These are phyloP conservation scores for Glaciozyma martinii DNA, from an alignment of 768 basidiomycete genomes.

Conservation along the genomic window DNA sequence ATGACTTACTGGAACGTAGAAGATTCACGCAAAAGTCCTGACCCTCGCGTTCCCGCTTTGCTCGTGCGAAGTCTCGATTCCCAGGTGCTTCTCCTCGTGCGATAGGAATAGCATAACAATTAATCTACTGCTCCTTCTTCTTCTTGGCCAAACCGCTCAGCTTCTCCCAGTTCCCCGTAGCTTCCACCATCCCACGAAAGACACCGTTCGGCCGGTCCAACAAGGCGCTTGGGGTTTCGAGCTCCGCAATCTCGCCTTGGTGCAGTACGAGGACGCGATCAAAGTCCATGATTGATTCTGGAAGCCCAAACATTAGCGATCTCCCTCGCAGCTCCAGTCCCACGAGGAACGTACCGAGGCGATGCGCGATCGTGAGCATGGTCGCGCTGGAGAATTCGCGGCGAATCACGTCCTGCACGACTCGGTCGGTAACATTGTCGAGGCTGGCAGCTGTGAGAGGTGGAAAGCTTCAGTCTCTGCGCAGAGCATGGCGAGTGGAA, in stretches of 20 bases:
- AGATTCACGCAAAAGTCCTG: too few relatives aligned
- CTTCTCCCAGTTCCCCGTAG: constrained; percentile 17
- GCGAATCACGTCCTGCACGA: constrained; percentile 84
- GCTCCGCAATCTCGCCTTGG: constrained; percentile 29
- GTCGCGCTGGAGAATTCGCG: constrained; percentile 69
- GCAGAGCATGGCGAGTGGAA: too few relatives aligned
- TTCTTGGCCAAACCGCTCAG: too few relatives aligned
- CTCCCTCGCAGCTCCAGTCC: too few relatives aligned
- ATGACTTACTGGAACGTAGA: too few relatives aligned
- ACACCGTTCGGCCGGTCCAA: constrained; percentile 21
- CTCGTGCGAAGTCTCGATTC: too few relatives aligned
- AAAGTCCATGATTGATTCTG: constrained; percentile 33
- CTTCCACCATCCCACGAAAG: constrained; percentile 28
- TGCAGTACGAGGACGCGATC: constrained; percentile 30
- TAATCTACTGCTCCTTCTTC: too few relatives aligned
- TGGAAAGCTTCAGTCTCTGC: too few relatives aligned
- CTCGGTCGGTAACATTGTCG: constrained; percentile 65
- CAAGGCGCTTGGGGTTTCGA: constrained; percentile 29
- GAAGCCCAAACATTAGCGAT: not conserved
- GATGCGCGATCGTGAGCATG: not conserved
- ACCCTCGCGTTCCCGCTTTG: too few relatives aligned
- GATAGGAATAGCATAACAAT: too few relatives aligned
- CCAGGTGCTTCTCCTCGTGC: too few relatives aligned
- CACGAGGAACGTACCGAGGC: not conserved
- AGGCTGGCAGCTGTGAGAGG: constrained; percentile 30